phyloP scores from a whole-genome alignment of 352 stramenopile genomes.

The Pseudoperonospora humuli region DNA sequence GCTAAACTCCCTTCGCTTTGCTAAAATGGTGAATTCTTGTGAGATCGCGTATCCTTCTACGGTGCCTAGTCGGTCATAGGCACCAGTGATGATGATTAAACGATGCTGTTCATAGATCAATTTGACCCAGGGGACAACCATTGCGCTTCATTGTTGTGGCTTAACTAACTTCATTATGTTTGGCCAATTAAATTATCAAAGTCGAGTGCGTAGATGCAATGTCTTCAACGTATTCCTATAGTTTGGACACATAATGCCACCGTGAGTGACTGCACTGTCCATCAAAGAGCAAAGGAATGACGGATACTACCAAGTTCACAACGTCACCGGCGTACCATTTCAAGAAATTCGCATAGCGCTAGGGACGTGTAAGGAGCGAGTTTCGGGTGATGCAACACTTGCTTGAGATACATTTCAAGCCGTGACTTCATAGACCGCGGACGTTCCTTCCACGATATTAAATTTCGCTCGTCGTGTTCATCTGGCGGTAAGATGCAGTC shows the following conservation, averaged over 20 bases:
- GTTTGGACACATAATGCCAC: not conserved
- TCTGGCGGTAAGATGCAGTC: conserved; percentile 43
- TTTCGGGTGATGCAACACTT: conserved; percentile 40
- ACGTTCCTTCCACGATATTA: conserved; percentile 53
- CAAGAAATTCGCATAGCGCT: conserved; percentile 65
- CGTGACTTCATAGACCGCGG: conserved; percentile 53
- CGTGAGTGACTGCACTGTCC: not conserved
- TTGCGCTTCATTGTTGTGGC: not conserved
- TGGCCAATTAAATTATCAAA: conserved; percentile 23
- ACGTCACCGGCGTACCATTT: conserved; percentile 34
- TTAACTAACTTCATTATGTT: conserved; percentile 1
- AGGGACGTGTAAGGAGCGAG: conserved; percentile 48
- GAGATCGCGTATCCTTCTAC: conserved; percentile 65
- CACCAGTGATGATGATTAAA: conserved; percentile 2
- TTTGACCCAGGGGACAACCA: conserved; percentile 2
- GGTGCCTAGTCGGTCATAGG: conserved; percentile 41
- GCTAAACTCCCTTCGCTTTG: conserved; percentile 82
- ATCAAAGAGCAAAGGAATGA: not conserved
- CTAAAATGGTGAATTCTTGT: conserved; percentile 85
- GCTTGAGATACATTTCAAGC: conserved; percentile 54
- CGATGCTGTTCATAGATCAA: conserved; percentile 13
- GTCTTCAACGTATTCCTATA: conserved; percentile 58
- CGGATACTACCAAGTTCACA: not conserved
- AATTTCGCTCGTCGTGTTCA: conserved; percentile 28
- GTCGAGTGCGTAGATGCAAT: conserved; percentile 27